Base-by-base conservation (phyloP, 2,329 filamentous ascomycete genomes). In the Hypoxylon rubiginosum region DNA sequence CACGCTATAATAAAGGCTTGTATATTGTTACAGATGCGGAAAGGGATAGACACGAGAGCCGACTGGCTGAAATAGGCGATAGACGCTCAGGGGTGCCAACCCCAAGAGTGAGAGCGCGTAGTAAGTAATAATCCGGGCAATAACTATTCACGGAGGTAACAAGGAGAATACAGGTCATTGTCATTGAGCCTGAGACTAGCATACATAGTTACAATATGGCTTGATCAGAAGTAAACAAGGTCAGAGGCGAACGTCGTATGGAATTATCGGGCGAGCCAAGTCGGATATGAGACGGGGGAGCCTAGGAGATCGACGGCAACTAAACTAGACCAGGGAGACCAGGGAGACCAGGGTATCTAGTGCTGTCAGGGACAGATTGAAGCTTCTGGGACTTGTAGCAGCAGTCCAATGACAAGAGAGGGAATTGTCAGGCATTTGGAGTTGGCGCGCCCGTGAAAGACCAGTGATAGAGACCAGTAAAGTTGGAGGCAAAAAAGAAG, bases 61-160 rank as follows among this genome's bases (percentile, higher is more conserved):
- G 73, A 75, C 73, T 76, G 72, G 73, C 55, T 39, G 62, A 57
- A 68, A 70, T 71, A 76, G 67, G 69, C 74, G 73, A 72, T 67
- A 76, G 67, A 64, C 74, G 74, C 74, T 64, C 69, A 69, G 63
- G 61, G 67, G 46, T 68, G 64, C 55, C 67, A 68, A 55, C 61
- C 60, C n/a, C 39, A 21, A 43, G 39, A 43, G 17, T 6, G 54
- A 66, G 53, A 65, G 58, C 64, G 51, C 58, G 59, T 66, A 67
- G 58, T 39, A 63, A 66, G 58, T 41, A 62, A 68, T 57, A 64
- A 67, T 49, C 51, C 62, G 54, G 58, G 55, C 65, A 64, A 67
- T 58, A 61, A 71, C 66, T 64, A 67, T 58, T 58, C 64, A 57
- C 73, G 72, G 73, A 74, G 63, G 66, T 43, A 71, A 66, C 50